Evolutionary conservation across 768 basidiomycete species (phyloP).

Genomic region (Candolleomyces aberdarensis): DNA sequence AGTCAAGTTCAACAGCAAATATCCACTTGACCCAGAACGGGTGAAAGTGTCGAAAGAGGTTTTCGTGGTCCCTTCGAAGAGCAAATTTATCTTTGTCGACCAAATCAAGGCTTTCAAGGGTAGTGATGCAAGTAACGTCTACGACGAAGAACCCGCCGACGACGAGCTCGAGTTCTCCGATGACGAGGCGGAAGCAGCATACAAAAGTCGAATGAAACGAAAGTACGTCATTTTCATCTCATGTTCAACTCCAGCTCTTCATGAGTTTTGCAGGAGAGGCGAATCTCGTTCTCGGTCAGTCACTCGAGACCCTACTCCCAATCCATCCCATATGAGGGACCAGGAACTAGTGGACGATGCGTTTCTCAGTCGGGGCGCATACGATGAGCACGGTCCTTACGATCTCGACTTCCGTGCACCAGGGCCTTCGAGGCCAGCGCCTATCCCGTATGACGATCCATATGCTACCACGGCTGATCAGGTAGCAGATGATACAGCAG

Average conservation of each 20-base stretch:
- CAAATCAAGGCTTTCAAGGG: slow-evolving; percentile 73
- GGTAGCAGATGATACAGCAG: slow-evolving; percentile 17
- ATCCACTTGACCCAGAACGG: slow-evolving; percentile 57
- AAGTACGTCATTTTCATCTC: slow-evolving; percentile 39
- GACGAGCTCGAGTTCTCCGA: slow-evolving; percentile 94
- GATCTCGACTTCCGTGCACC: slow-evolving; percentile 57
- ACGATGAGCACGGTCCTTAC: slow-evolving; percentile 65
- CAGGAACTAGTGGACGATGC: slow-evolving; percentile 48
- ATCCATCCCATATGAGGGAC: slow-evolving; percentile 49
- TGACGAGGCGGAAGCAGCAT: slow-evolving; percentile 84
- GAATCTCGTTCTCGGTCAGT: slow-evolving; percentile 48
- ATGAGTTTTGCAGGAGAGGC: slow-evolving; percentile 40
- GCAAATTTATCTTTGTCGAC: slow-evolving; percentile 80
- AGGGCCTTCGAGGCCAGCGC: slow-evolving; percentile 59
- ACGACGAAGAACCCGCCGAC: slow-evolving; percentile 91
- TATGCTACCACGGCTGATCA: slow-evolving; percentile 51
- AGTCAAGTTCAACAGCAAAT: slow-evolving; percentile 69
- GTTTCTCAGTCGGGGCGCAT: slow-evolving; percentile 55
- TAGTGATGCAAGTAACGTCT: slow-evolving; percentile 91
- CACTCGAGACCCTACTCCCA: slow-evolving; percentile 50
- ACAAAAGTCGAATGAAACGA: slow-evolving; percentile 58
- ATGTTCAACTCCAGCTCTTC: slow-evolving; percentile 6
- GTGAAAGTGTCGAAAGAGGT: slow-evolving; percentile 59
- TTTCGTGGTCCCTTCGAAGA: slow-evolving; percentile 78
- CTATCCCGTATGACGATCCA: slow-evolving; percentile 78